These are phyloP conservation scores for Flagelloscypha sp. DNA, from an alignment of 768 basidiomycete species.

Conservation along the genomic window DNA sequence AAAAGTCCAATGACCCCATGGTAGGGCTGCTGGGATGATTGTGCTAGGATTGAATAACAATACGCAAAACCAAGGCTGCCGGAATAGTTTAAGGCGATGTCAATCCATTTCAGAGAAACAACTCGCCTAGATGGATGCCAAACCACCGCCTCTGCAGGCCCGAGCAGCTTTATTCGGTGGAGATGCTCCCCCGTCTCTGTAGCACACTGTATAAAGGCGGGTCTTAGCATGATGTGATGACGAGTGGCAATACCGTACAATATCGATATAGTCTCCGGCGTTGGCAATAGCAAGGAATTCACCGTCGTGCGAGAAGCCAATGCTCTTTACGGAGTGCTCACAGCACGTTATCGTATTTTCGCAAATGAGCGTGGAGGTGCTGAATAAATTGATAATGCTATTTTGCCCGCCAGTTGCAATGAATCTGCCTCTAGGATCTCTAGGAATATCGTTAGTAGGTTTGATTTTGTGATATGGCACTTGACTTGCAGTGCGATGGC, in stretches of 20 bases:
- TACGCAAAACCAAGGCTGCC: too few relatives aligned
- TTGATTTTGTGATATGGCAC: too few relatives aligned
- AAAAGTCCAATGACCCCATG: too few relatives aligned
- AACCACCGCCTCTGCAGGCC: conserved; percentile 63
- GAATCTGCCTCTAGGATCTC: too few relatives aligned
- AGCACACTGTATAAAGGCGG: conserved; percentile 45
- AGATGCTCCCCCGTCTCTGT: conserved; percentile 68
- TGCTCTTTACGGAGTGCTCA: conserved; percentile 70
- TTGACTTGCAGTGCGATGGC: too few relatives aligned
- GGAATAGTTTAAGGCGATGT: too few relatives aligned
- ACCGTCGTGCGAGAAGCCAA: conserved; percentile 79
- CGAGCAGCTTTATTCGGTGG: conserved; percentile 68
- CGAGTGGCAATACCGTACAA: conserved; percentile 57
- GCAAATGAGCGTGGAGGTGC: conserved; percentile 74
- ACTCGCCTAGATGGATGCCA: conserved; percentile 86
- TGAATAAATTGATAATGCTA: conserved; percentile 78
- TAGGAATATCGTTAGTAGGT: too few relatives aligned
- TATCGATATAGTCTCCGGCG: conserved; percentile 66
- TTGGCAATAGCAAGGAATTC: conserved; percentile 77
- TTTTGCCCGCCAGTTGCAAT: conserved; percentile 76
- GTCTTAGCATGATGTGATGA: not conserved
- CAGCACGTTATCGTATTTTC: conserved; percentile 67
- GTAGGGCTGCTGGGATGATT: too few relatives aligned
- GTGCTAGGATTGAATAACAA: too few relatives aligned
- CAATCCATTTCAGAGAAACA: too few relatives aligned